Evolutionary conservation across 2,329 filamentous ascomycete species (phyloP).

Genomic region (Penicillium polonicum): DNA sequence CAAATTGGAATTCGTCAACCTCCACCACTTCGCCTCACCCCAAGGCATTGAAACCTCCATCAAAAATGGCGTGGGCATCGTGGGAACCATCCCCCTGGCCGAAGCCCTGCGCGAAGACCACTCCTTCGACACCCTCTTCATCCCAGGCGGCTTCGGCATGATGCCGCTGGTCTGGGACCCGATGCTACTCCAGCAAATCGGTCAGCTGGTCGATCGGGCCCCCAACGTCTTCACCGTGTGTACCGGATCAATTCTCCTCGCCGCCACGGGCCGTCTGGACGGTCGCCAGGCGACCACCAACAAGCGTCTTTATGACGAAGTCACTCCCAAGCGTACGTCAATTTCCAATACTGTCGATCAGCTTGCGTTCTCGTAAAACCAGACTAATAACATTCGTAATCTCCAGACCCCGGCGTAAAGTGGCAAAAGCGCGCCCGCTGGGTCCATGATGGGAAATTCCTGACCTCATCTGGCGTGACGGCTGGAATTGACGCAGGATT

Average conservation of each 20-base stretch:
- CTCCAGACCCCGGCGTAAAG: too few relatives aligned
- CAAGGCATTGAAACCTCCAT: background rate
- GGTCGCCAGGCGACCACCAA: background rate
- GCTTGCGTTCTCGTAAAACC: too few relatives aligned
- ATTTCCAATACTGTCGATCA: background rate
- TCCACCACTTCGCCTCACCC: background rate
- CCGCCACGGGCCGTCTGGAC: background rate
- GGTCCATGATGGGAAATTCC: too few relatives aligned
- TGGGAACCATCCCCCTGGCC: background rate
- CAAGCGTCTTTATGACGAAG: background rate
- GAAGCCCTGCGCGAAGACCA: background rate
- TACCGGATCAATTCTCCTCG: background rate
- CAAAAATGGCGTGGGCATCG: background rate
- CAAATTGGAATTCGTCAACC: background rate
- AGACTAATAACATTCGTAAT: too few relatives aligned
- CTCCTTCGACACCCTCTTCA: too few relatives aligned
- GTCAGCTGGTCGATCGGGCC: too few relatives aligned
- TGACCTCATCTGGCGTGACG: too few relatives aligned
- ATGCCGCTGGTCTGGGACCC: too few relatives aligned
- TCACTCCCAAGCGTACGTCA: background rate
- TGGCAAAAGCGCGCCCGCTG: too few relatives aligned
- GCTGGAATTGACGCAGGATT: too few relatives aligned
- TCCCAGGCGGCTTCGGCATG: too few relatives aligned
- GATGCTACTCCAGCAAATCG: too few relatives aligned
- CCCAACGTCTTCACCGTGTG: background rate